Base-by-base conservation (phyloP, 345 rosid species). In the Salix purpurea region DNA sequence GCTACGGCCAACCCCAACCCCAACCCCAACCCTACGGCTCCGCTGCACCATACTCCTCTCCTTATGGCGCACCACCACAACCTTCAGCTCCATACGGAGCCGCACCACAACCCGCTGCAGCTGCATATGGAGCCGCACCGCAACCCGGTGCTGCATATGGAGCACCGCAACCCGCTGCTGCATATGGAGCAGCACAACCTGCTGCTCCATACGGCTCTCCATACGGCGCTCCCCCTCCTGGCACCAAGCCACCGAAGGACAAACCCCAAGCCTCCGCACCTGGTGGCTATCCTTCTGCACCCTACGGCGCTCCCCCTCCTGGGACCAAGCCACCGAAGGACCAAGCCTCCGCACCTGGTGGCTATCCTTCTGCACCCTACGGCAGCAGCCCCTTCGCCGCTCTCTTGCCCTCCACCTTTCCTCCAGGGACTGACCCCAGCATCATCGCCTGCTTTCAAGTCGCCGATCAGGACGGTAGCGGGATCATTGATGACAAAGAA, bases 391-490 rank as follows among this genome's bases (percentile, higher is more conserved):
- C 99, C 30, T 93, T 93, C 64, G 81, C 89, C 1, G 74, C 98
- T 60, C 85, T 96, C 50, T 5, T 90, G 56, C 99, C 98, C 18
- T 96, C 97, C 65, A 72, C 87, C 52, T 96, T 95, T 77, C 91
- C 96, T 23, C 96, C 96, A 12, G 97, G 93, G 6, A 93, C 97
- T n/a, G 97, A 93, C 82, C 94, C 99, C 32, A 88, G 50, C 82
- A 65, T 96, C 66, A 83, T 96, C 75, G 91, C 97, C 40, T 87
- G 94, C 77, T 95, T 93, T 70, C 94, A 90, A 76, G 42, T 83
- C 72, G 98, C 99, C 18, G 98, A 93, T 84, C 91, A 81, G 82
- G 99, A 96, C 77, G 86, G 92, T 12, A 96, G 99, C 78, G 98
- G 97, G 0, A 77, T 91, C 48, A 91, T 93, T 71, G 98, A 96